phyloP scores from a whole-genome alignment of 2,329 filamentous ascomycete species.

The Gnomoniopsis sp. region DNA sequence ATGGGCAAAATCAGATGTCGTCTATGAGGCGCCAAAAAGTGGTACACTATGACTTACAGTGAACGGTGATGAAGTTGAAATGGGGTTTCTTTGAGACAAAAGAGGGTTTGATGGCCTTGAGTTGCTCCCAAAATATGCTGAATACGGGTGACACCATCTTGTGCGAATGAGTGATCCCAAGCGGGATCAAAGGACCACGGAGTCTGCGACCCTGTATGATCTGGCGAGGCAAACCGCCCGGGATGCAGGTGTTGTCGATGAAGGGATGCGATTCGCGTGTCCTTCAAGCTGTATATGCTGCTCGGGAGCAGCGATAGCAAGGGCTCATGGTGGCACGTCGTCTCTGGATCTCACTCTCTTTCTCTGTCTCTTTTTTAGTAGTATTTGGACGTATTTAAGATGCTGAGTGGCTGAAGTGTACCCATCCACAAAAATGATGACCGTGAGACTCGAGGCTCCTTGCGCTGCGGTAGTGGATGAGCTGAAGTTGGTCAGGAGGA shows the following conservation, averaged over 20 bases:
- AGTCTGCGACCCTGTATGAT: neutral
- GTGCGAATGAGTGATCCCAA: neutral
- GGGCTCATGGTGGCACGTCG: slow-evolving; percentile 9
- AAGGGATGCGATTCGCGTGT: slow-evolving; percentile 8
- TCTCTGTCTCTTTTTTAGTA: neutral
- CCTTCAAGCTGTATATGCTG: neutral
- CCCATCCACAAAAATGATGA: neutral
- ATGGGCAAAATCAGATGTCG: neutral
- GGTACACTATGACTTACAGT: slow-evolving; percentile 57
- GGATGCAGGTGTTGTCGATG: neutral
- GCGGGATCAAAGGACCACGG: neutral
- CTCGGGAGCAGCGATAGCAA: neutral
- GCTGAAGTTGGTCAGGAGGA: neutral
- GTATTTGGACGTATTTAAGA: neutral
- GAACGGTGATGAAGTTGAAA: slow-evolving; percentile 78
- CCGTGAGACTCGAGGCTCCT: neutral
- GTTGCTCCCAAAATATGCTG: slow-evolving; percentile 34
- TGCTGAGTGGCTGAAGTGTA: neutral
- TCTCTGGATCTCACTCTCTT: neutral
- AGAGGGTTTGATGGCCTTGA: slow-evolving; percentile 51
- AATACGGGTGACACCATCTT: slow-evolving; percentile 16
- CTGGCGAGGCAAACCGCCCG: neutral
- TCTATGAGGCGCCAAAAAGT: neutral
- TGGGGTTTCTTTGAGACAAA: slow-evolving; percentile 60
- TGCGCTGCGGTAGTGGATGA: neutral